These are phyloP conservation scores for Rhynchosporium agropyri DNA, from an alignment of 2,329 filamentous ascomycete species.

Conservation along the genomic window DNA sequence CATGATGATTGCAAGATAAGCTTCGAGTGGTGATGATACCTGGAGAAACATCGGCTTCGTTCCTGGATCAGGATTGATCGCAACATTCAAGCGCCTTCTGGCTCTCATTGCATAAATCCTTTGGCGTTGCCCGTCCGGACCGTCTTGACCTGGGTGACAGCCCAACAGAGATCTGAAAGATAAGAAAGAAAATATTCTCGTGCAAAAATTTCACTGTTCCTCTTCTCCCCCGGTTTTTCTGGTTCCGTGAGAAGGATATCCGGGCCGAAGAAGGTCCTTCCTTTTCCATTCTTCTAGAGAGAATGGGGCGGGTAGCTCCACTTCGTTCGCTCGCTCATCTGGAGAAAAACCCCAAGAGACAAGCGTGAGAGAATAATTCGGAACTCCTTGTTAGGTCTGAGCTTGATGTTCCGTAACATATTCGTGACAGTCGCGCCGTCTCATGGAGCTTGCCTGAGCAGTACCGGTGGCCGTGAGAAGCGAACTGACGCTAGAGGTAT, in stretches of 20 bases:
- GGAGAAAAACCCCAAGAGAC: constrained; percentile 3
- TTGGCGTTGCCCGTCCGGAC: background rate
- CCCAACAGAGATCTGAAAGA: background rate
- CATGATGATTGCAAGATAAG: constrained; percentile 6
- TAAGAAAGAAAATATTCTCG: background rate
- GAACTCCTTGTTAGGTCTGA: constrained; percentile 7
- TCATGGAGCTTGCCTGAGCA: constrained; percentile 10
- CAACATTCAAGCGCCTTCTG: constrained; percentile 9
- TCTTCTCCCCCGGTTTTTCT: constrained; percentile 3
- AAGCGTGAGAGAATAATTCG: constrained; percentile 11
- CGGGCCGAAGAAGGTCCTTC: constrained; percentile 15
- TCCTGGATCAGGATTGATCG: background rate
- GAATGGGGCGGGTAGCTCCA: background rate
- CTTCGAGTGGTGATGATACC: constrained; percentile 1
- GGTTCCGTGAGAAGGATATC: background rate
- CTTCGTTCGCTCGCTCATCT: background rate
- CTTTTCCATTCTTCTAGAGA: background rate
- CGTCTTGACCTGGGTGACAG: background rate
- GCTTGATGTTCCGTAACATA: constrained; percentile 9
- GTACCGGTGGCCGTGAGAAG: background rate
- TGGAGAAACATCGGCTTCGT: constrained; percentile 9
- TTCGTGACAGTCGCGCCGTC: constrained; percentile 17
- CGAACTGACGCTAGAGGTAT: background rate
- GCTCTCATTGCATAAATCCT: background rate
- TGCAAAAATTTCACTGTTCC: constrained; percentile 9